Conservation (phyloP, 441 rosid species). For the Bocquillonia castaneifolia region DNA sequence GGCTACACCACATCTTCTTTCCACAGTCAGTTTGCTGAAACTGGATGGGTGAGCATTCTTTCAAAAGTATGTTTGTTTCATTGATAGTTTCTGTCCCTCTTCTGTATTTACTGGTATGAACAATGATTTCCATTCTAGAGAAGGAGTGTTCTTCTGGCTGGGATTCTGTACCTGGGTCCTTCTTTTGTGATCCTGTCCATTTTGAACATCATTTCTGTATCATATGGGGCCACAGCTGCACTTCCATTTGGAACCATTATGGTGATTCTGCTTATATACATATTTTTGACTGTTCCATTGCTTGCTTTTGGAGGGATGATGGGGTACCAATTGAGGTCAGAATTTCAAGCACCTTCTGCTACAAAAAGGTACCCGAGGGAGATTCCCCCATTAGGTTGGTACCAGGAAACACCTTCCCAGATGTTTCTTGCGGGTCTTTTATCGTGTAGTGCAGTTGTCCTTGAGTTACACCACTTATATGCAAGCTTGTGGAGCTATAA, state of each 20-base stretch:
- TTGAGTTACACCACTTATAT: constrained; percentile 61
- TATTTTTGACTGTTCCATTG: constrained; percentile 49
- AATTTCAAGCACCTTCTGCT: constrained; percentile 56
- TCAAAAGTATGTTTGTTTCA: not conserved
- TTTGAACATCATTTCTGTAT: constrained; percentile 58
- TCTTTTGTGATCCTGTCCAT: constrained; percentile 37
- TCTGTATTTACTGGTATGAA: constrained; percentile 2
- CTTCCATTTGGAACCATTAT: constrained; percentile 74
- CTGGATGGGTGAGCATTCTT: constrained; percentile 56
- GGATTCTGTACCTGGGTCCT: constrained; percentile 58
- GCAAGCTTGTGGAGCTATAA: constrained; percentile 79
- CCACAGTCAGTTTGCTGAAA: constrained; percentile 51
- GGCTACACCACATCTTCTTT: constrained; percentile 68
- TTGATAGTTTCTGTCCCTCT: not conserved
- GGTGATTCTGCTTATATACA: constrained; percentile 47
- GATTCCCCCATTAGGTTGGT: constrained; percentile 59
- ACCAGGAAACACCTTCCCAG: constrained; percentile 52
- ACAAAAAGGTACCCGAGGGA: constrained; percentile 54
- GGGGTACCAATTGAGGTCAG: constrained; percentile 55
- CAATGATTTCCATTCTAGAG: constrained; percentile 37
- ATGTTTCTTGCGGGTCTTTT: constrained; percentile 69
- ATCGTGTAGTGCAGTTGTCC: constrained; percentile 56
- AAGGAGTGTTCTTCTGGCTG: constrained; percentile 56
- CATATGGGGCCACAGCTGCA: constrained; percentile 70
- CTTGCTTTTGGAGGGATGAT: constrained; percentile 66